Evolutionary conservation across 768 basidiomycete genomes (phyloP).

Genomic region (Russula sp.): DNA sequence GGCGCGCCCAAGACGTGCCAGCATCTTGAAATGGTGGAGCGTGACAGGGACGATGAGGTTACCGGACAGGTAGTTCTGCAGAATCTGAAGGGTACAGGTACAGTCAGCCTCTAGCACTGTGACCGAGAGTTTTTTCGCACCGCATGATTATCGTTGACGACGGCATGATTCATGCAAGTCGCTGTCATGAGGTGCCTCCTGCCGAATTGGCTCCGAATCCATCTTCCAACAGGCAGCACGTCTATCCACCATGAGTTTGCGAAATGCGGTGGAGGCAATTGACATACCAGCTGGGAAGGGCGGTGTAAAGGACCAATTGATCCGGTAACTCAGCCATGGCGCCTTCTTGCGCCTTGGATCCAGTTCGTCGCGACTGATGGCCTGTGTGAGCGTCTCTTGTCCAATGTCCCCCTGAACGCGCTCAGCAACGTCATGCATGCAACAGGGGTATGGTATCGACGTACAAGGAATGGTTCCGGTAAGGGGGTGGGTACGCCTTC

Average conservation of each 20-base stretch:
- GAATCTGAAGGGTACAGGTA: constrained; percentile 33
- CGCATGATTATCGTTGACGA: constrained; percentile 53
- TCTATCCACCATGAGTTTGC: constrained; percentile 32
- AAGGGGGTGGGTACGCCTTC: background rate
- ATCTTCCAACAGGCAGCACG: constrained; percentile 48
- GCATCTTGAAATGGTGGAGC: constrained; percentile 67
- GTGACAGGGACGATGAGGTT: constrained; percentile 55
- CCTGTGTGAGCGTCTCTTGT: constrained; percentile 62
- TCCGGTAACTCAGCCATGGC: background rate
- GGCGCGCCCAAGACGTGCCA: constrained; percentile 56
- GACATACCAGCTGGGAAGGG: constrained; percentile 52
- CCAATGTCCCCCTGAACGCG: constrained; percentile 52
- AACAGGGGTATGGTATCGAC: constrained; percentile 7
- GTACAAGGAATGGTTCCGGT: constrained; percentile 6
- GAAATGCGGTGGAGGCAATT: background rate
- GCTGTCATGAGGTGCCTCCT: constrained; percentile 51
- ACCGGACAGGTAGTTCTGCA: constrained; percentile 24
- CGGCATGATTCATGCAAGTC: constrained; percentile 63
- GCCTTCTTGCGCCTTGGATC: constrained; percentile 47
- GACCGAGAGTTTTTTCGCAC: constrained; percentile 25
- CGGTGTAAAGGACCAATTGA: constrained; percentile 34
- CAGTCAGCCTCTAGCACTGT: constrained; percentile 34
- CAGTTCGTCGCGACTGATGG: constrained; percentile 70
- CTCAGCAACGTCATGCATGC: background rate
- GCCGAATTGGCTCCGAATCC: constrained; percentile 53